phyloP scores from a whole-genome alignment of 345 rosid species.

The Arabis alpina region DNA sequence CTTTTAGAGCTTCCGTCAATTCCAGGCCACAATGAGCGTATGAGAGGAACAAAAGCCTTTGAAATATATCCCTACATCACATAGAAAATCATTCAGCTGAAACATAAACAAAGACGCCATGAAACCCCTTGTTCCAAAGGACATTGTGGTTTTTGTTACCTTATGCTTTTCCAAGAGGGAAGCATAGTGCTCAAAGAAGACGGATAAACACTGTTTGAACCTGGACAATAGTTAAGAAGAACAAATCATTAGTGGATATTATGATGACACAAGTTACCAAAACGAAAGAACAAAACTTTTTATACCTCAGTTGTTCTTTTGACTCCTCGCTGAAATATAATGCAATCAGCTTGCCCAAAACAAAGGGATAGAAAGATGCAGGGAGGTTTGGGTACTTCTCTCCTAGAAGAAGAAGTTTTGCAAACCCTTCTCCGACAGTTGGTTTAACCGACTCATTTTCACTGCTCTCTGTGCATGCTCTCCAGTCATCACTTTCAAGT shows the following conservation, averaged over 20 bases:
- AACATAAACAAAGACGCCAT: slow-evolving; percentile 1
- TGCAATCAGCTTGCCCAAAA: slow-evolving; percentile 69
- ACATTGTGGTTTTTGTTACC: slow-evolving; percentile 47
- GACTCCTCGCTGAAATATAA: slow-evolving; percentile 78
- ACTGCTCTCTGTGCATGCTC: slow-evolving; percentile 47
- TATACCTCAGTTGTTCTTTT: slow-evolving; percentile 73
- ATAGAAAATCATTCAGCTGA: slow-evolving; percentile 26
- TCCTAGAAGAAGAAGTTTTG: slow-evolving; percentile 86
- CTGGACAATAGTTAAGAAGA: slow-evolving; percentile 51
- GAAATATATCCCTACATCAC: slow-evolving; percentile 75
- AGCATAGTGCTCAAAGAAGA: slow-evolving; percentile 91
- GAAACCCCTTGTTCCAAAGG: slow-evolving; percentile 25
- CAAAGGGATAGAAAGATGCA: slow-evolving; percentile 56
- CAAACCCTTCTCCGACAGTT: slow-evolving; percentile 88
- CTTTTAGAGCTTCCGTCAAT: slow-evolving; percentile 68
- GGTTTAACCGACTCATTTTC: slow-evolving; percentile 79
- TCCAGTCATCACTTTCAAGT: slow-evolving; percentile 56
- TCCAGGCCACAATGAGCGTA: slow-evolving; percentile 96
- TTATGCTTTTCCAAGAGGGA: slow-evolving; percentile 77
- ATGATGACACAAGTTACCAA: neutral
- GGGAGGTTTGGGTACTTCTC: slow-evolving; percentile 78
- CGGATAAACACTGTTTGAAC: slow-evolving; percentile 91
- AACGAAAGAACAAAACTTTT: slow-evolving; percentile 2
- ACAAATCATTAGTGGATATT: slow-evolving; percentile 15
- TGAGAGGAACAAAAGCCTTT: slow-evolving; percentile 78